Conservation (phyloP, 2,329 filamentous ascomycete genomes). For the Teratosphaeria gauchensis region DNA sequence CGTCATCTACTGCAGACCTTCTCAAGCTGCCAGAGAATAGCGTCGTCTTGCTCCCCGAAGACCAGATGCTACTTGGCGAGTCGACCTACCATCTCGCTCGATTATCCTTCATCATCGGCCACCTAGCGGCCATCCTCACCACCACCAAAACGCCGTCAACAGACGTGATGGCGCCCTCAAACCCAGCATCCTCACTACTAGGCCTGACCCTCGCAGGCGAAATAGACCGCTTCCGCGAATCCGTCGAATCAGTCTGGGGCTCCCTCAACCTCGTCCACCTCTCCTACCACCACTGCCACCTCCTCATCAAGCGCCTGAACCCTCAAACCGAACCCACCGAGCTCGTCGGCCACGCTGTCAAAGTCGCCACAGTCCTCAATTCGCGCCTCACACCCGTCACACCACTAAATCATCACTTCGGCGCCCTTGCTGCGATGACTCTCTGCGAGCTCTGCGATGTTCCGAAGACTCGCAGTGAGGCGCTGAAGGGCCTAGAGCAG, state of each 20-base stretch:
- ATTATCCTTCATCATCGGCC: slow-evolving; percentile 51
- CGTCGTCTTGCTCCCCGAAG: slow-evolving; percentile 49
- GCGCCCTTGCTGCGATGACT: slow-evolving; percentile 49
- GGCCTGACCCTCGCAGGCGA: slow-evolving; percentile 46
- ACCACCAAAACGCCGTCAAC: slow-evolving; percentile 35
- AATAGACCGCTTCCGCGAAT: slow-evolving; percentile 57
- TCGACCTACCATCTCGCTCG: slow-evolving; percentile 55
- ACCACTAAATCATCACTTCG: slow-evolving; percentile 60
- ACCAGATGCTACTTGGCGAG: slow-evolving; percentile 53
- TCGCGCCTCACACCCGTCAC: slow-evolving; percentile 46
- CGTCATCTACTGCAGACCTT: slow-evolving; percentile 55
- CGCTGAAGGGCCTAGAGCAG: slow-evolving; percentile 45
- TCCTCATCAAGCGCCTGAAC: slow-evolving; percentile 53
- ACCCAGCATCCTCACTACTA: slow-evolving; percentile 35
- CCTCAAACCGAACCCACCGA: slow-evolving; percentile 47
- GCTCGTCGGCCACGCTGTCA: slow-evolving; percentile 50
- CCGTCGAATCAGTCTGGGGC: slow-evolving; percentile 44
- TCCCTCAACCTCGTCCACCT: slow-evolving; percentile 54
- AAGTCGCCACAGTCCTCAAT: slow-evolving; percentile 50
- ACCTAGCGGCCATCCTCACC: slow-evolving; percentile 41
- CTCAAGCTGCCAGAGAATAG: slow-evolving; percentile 53
- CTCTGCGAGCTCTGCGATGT: slow-evolving; percentile 50
- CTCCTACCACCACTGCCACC: slow-evolving; percentile 59
- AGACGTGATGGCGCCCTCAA: slow-evolving; percentile 33
- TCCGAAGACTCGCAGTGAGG: slow-evolving; percentile 49